These are phyloP conservation scores for Schoenoplectus tabernaemontani DNA, from an alignment of 202 grass and related monocot species.

Conservation along the genomic window DNA sequence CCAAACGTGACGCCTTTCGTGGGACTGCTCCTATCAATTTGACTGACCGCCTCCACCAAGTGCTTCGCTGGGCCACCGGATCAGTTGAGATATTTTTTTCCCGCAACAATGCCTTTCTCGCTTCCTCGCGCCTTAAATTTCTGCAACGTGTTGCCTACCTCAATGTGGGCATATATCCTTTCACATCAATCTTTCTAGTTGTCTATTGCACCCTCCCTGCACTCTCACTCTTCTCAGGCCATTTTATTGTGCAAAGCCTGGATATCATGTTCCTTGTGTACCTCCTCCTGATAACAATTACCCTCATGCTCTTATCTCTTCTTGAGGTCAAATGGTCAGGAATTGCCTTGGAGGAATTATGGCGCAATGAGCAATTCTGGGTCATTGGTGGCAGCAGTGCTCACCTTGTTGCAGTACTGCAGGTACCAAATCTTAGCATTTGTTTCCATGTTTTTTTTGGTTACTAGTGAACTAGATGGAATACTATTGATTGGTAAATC, in stretches of 20 bases:
- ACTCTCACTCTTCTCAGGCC: slow-evolving; percentile 67
- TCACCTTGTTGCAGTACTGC: slow-evolving; percentile 47
- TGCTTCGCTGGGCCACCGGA: slow-evolving; percentile 70
- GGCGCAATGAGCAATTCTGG: slow-evolving; percentile 89
- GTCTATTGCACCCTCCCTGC: slow-evolving; percentile 65
- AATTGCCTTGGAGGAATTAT: slow-evolving; percentile 66
- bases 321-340: slow-evolving; percentile 92
- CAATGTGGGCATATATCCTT: slow-evolving; percentile 77
- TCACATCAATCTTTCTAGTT: slow-evolving; percentile 81
- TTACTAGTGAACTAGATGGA: background rate
- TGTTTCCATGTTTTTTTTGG: too few species aligned
- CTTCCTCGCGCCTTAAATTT: slow-evolving; percentile 55
- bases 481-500: background rate
- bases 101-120: slow-evolving; percentile 57
- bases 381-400: slow-evolving; percentile 72
- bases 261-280: slow-evolving; percentile 63
- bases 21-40: slow-evolving; percentile 68
- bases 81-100: slow-evolving; percentile 93
- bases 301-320: slow-evolving; percentile 61
- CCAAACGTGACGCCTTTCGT: slow-evolving; percentile 57
- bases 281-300: slow-evolving; percentile 59
- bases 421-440: slow-evolving; percentile 20
- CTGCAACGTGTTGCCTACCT: slow-evolving; percentile 69
- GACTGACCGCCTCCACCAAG: slow-evolving; percentile 69
- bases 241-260: slow-evolving; percentile 61